Base-by-base conservation (phyloP, 495 filamentous ascomycete species). In the Trichocladium antarcticum region DNA sequence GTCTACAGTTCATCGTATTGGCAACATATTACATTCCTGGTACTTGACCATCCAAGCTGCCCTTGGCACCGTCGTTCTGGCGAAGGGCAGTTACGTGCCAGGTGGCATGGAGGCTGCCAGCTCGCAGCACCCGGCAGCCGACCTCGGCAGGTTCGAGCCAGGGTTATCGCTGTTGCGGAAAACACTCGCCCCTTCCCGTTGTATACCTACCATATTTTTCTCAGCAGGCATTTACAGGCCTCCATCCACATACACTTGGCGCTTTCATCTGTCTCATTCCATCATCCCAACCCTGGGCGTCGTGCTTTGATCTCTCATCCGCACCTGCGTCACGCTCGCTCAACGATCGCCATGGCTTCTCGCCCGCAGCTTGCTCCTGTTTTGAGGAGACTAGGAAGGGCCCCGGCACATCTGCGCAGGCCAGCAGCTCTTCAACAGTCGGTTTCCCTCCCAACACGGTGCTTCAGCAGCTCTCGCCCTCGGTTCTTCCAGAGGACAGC, bases 401-500 rank as follows among this genome's bases (percentile, higher is more conserved):
- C 44, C 5, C 17, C 50, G 3, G 17, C 49, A 32, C 37, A 43
- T 10, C 17, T 60, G 41, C 42, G 45, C 42, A 49, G 46, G 35
- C 43, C 44, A 40, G 43, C 55, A 24, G 28, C 47, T 3, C 16
- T 56, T 19, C 51, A 49, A 31, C 54, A 56, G 37, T 29, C 57
- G 9, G 10, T 47, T 34, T 38, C 57, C 15, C 45, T 47, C 8
- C 45, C 47, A 24, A 44, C 51, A 19, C 61, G 71, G 34, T 58
- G 56, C 47, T 55, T 74, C 41, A 62, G 66, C 47, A 66, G 36
- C 37, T 64, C 68, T 1, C 58, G 56, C 3, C 53, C 58, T 7
- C 56, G 54, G 43, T 45, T 51, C 16, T 55, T 72, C 38, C 61
- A 57, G 12, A 53, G 40, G 34, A 62, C 59, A 21, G 15, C 35